These are phyloP conservation scores for Penicillium antarcticum DNA, from an alignment of 495 filamentous ascomycete species.

Conservation along the genomic window DNA sequence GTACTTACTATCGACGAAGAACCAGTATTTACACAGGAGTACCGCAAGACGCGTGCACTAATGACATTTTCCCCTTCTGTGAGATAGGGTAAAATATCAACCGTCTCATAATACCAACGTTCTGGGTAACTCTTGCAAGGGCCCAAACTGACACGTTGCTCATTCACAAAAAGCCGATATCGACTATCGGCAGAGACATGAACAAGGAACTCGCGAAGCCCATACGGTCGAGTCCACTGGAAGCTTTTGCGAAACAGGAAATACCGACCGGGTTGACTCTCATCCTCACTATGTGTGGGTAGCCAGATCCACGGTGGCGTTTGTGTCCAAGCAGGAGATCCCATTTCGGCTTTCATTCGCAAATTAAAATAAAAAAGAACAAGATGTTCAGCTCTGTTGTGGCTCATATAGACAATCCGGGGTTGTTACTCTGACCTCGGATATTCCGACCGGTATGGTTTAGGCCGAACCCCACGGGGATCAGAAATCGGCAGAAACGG, in stretches of 20 bases:
- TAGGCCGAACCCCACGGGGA: conserved; percentile 3
- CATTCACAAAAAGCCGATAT: conserved; percentile 27
- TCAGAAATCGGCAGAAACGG: background rate
- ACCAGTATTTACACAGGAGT: conserved; percentile 13
- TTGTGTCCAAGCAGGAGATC: conserved; percentile 13
- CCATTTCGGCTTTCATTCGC: background rate
- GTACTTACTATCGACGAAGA: conserved; percentile 19
- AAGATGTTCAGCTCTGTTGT: background rate
- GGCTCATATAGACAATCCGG: background rate
- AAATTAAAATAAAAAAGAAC: background rate
- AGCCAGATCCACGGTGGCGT: conserved; percentile 24
- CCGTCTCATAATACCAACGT: conserved; percentile 25
- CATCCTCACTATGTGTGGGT: conserved; percentile 13
- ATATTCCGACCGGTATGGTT: conserved; percentile 9
- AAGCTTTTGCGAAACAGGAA: conserved; percentile 25
- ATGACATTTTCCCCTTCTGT: conserved; percentile 15
- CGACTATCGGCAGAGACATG: conserved; percentile 29
- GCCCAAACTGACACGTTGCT: conserved; percentile 19
- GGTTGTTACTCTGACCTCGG: conserved; percentile 1
- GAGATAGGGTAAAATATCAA: conserved; percentile 22
- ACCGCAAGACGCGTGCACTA: conserved; percentile 22
- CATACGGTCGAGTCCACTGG: conserved; percentile 1
- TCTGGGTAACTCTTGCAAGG: conserved; percentile 23
- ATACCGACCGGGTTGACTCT: conserved; percentile 16
- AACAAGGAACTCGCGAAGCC: background rate